A percentile compares a stretch with the other conserved stretches of the same genome.
Evolutionary conservation across 2,329 filamentous ascomycete species (phyloP).

Genomic region (Neonectria punicea): DNA sequence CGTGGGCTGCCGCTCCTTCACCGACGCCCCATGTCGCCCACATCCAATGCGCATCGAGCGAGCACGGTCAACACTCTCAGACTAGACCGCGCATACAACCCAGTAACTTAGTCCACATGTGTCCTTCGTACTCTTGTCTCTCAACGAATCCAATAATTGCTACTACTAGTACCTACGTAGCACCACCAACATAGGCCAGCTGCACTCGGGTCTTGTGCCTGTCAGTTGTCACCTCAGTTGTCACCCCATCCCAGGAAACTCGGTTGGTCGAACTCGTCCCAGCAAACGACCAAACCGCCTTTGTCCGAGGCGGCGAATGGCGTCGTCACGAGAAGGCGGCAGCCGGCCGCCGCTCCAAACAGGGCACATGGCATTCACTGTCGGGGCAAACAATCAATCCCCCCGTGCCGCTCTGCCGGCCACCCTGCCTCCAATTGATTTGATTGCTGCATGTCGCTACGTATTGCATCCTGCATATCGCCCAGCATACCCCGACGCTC

Average conservation of each 20-base stretch:
- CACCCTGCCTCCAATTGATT: not conserved
- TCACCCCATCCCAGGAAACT: not conserved
- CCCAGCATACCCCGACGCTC: not conserved
- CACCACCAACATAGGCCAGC: not conserved
- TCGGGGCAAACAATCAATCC: not conserved
- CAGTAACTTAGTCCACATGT: no score
- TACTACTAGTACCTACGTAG: not conserved
- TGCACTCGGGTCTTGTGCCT: not conserved
- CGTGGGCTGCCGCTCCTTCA: conserved; percentile 19
- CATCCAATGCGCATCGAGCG: not conserved
- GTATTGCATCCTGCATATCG: conserved; percentile 2
- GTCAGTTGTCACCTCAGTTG: not conserved
- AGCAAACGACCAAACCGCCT: not conserved
- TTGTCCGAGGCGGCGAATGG: conserved; percentile 1
- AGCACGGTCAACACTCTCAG: not conserved
- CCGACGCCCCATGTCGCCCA: conserved; percentile 12
- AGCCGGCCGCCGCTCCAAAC: not conserved
- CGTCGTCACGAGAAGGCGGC: not conserved
- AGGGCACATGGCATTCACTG: conserved; percentile 7
- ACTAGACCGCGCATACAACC: not conserved
- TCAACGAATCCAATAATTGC: not conserved
- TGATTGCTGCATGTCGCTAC: conserved; percentile 7
- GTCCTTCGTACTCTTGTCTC: not conserved
- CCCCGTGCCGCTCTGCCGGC: not conserved
- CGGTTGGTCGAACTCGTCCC: conserved; percentile 1